These are phyloP conservation scores for Kondoa subrosea DNA, from an alignment of 768 basidiomycete genomes.

Conservation along the genomic window DNA sequence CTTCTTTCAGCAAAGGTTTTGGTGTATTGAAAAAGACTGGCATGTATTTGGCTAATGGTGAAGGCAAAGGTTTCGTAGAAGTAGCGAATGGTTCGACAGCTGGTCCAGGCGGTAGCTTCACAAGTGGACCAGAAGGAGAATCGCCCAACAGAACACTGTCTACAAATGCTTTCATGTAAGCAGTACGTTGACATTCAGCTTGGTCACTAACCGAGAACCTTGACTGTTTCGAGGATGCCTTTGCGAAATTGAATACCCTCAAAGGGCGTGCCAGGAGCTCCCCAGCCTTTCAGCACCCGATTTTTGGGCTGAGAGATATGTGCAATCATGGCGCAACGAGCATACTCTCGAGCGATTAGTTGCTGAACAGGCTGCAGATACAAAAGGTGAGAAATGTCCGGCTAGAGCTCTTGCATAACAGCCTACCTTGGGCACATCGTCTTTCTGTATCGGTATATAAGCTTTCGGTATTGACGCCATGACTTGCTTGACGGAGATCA, in stretches of 20 bases:
- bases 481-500: constrained; percentile 12
- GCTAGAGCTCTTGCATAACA: neutral
- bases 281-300: constrained; percentile 12
- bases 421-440: constrained; percentile 15
- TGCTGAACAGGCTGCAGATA: constrained; percentile 10
- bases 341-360: constrained; percentile 10
- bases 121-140: too few relatives aligned
- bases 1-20: neutral
- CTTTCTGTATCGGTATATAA: constrained; percentile 12
- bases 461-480: constrained; percentile 17
- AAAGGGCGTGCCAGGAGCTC: constrained; percentile 8
- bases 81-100: too few relatives aligned
- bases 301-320: constrained; percentile 6
- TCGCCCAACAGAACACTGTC: too few relatives aligned
- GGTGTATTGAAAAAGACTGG: neutral
- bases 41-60: neutral
- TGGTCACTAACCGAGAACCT: constrained; percentile 6
- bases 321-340: constrained; percentile 14
- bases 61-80: neutral
- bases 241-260: constrained; percentile 13
- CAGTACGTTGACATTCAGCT: neutral
- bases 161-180: neutral
- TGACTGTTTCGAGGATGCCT: constrained; percentile 13
- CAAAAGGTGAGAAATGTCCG: neutral
- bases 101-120: too few relatives aligned